Conservation (phyloP, 768 basidiomycete species). For the Agaricus blazei region DNA sequence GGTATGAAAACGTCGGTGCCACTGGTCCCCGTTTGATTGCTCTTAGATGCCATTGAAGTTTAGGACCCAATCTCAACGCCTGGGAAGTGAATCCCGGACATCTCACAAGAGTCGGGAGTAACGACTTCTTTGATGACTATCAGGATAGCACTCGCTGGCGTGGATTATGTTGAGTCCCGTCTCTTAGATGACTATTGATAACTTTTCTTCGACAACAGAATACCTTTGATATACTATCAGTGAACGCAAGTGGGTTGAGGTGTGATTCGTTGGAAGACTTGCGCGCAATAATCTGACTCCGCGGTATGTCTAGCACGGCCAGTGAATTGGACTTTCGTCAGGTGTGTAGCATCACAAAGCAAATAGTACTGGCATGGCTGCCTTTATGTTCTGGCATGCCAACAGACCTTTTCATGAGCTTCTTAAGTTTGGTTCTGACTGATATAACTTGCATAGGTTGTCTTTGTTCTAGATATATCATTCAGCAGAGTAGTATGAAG, state of each 20-base stretch:
- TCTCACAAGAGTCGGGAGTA: conserved; percentile 30
- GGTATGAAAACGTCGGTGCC: conserved; percentile 52
- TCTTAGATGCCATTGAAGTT: conserved; percentile 39
- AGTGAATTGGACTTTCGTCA: conserved; percentile 49
- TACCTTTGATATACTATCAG: conserved; percentile 49
- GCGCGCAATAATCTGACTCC: conserved; percentile 51
- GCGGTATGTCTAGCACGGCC: conserved; percentile 54
- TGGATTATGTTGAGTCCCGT: conserved; percentile 40
- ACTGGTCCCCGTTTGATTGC: conserved; percentile 41
- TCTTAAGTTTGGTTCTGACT: conserved; percentile 23
- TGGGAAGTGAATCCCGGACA: conserved; percentile 8
- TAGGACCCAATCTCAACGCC: conserved; percentile 15
- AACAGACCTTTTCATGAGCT: conserved; percentile 14
- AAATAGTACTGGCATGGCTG: conserved; percentile 12
- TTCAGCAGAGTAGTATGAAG: conserved; percentile 12
- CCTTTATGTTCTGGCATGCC: conserved; percentile 17
- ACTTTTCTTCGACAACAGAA: not conserved
- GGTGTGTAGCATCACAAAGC: conserved; percentile 26
- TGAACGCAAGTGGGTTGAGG: conserved; percentile 43
- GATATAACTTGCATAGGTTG: conserved; percentile 14
- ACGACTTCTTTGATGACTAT: conserved; percentile 32
- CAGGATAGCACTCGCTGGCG: conserved; percentile 32
- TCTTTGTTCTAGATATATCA: conserved; percentile 17
- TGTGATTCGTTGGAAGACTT: conserved; percentile 46
- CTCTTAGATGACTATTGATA: not conserved